A percentile compares a stretch with the other conserved stretches of the same genome.
These are phyloP conservation scores for Peribolospora baueri DNA, from an alignment of 768 basidiomycete genomes.

Conservation along the genomic window DNA sequence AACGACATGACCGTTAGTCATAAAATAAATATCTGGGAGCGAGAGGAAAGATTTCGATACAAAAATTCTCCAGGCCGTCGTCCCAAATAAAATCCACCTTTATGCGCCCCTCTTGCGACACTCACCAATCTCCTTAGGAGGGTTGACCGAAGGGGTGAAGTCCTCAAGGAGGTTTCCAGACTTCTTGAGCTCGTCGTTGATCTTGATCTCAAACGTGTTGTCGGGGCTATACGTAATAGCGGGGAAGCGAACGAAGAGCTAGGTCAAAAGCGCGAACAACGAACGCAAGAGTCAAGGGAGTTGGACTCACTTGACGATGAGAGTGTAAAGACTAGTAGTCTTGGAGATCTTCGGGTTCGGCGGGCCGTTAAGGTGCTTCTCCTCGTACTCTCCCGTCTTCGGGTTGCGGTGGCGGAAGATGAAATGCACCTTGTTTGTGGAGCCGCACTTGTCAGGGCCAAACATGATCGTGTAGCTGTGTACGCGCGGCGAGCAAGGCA, in stretches of 20 bases:
- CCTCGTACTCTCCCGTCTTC: conserved; percentile 71
- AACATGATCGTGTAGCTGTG: conserved; percentile 44
- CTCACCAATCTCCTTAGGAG: conserved; percentile 48
- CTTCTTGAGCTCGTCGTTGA: conserved; percentile 64
- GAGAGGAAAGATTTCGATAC: too few species aligned
- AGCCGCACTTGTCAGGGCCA: conserved; percentile 49
- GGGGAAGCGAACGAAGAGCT: not conserved
- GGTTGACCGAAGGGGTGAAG: conserved; percentile 83
- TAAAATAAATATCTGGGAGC: too few species aligned
- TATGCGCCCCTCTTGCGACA: not conserved
- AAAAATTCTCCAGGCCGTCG: too few species aligned
- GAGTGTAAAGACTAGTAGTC: conserved; percentile 78
- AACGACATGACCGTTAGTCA: too few species aligned
- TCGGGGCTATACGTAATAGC: conserved; percentile 35
- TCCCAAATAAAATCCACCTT: too few species aligned
- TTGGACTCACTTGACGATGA: conserved; percentile 54
- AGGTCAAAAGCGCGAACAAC: too few species aligned
- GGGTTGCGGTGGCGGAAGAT: conserved; percentile 98
- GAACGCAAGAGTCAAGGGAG: too few species aligned
- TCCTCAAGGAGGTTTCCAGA: conserved; percentile 72
- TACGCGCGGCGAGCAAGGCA: not conserved
- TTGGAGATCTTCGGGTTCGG: conserved; percentile 73
- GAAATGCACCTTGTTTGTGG: conserved; percentile 60
- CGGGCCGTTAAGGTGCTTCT: conserved; percentile 72
- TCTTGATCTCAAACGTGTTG: conserved; percentile 73